Conservation (phyloP, 192 early-diverging fungal genomes). For the Obelidium mucronatum region DNA sequence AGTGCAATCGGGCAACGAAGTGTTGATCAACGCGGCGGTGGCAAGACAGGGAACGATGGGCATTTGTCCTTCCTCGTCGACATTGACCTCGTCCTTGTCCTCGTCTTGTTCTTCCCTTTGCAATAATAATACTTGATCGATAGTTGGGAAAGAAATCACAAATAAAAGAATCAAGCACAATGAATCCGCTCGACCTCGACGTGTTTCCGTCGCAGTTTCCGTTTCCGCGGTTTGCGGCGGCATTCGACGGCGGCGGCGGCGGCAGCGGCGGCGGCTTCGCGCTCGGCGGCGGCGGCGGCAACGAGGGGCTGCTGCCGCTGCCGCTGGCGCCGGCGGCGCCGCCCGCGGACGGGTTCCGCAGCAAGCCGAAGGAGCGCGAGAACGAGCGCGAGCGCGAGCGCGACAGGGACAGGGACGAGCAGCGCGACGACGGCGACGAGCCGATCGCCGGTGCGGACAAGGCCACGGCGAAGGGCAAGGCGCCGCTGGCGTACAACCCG, state of each 20-base stretch:
- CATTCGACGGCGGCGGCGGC: neutral
- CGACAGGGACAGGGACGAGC: neutral
- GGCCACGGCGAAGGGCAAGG: constrained; percentile 22
- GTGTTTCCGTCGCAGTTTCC: constrained; percentile 16
- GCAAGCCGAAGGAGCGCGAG: neutral
- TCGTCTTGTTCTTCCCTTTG: no score
- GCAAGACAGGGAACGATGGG: no score
- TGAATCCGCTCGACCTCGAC: neutral
- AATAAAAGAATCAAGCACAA: no score
- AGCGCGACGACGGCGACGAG: no score
- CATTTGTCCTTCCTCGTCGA: no score
- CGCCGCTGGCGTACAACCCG: neutral
- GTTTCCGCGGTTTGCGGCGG: constrained; percentile 14
- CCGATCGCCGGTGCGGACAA: no score
- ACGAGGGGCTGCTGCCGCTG: neutral
- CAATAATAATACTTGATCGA: no score
- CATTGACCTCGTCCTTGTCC: no score
- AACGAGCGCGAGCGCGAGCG: neutral
- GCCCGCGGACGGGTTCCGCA: neutral
- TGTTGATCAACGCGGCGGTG: no score
- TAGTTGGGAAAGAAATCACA: no score
- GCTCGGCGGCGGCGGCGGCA: neutral
- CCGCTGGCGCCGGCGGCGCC: neutral
- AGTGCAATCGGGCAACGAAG: no score
- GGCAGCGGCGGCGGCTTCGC: neutral